Evolutionary conservation across 192 early-diverging fungal genomes (phyloP), one percentile per base, ranked within the genome.

Genomic region (Helicostylum pulchrum): DNA sequence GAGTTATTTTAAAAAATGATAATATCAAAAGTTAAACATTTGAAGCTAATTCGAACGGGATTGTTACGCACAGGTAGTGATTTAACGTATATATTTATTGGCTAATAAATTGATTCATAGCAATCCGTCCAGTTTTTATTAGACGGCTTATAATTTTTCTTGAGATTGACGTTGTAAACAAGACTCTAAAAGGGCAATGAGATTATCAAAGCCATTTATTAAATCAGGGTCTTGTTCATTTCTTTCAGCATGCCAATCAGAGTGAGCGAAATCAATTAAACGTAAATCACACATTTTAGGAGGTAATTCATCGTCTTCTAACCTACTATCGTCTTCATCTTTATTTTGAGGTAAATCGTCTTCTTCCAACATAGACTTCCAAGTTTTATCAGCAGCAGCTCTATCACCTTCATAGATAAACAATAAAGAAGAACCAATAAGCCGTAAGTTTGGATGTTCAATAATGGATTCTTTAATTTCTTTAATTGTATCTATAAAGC

Each of bases 191-290:
- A 86, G 71, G 21, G 70, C 56, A 17, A 88, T 68, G 14, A 88
- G 62, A 46, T 77, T 90, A 60, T 73, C 61, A 34, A 94, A 63
- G 6, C 91, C 92, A 53, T 84, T 50, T 15, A 94, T 54, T 39
- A 86, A 83, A 15, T 83, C 81, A 23, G 83, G 83, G 74, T 96
- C 93, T 9, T 71, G 81, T 2, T 88, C 88, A 50, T 74, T 62
- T 21, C 80, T 80, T 23, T 83, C 72, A 8, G 65, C 64, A 75
- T 62, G 3, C 74, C 91, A 94, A 45, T 79, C 74, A 12, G 92
- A 88, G 74, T 94, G 94, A 3, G 87, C 92, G 89, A 96, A 96
- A 71, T 98, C 95, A 64, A 98, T 95, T 10, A 92, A 50, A 26
- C 83, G 83, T 56, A 92, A 68, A 61, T 91, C 85, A 1, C 84